These are phyloP conservation scores for Ophiostoma piceae DNA, from an alignment of 2,329 filamentous ascomycete genomes.

Conservation along the genomic window DNA sequence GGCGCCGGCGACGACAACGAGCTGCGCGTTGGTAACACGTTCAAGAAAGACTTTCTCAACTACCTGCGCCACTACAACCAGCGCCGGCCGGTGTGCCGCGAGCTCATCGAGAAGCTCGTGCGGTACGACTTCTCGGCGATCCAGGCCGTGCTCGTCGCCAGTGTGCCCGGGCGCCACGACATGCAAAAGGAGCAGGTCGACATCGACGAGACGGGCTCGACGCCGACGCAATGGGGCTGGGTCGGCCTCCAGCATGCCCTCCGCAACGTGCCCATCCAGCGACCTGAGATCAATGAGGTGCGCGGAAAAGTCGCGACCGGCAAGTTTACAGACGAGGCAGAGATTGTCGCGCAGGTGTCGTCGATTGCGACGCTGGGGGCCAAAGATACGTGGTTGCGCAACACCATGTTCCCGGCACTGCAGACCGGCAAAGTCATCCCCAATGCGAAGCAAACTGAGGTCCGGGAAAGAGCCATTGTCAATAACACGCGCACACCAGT, in stretches of 20 bases:
- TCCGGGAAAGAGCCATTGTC: background rate
- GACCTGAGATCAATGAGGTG: too few species aligned
- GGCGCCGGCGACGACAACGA: background rate
- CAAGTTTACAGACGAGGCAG: slow-evolving; percentile 33
- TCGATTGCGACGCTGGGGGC: slow-evolving; percentile 75
- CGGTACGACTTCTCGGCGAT: slow-evolving; percentile 66
- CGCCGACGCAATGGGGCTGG: slow-evolving; percentile 70
- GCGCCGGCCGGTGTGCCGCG: slow-evolving; percentile 47
- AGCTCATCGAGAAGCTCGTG: slow-evolving; percentile 53
- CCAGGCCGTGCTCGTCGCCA: slow-evolving; percentile 68
- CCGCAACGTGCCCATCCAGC: slow-evolving; percentile 43
- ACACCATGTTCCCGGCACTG: slow-evolving; percentile 54
- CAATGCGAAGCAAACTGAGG: slow-evolving; percentile 16
- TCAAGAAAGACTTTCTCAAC: slow-evolving; percentile 68
- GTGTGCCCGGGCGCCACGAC: slow-evolving; percentile 64
- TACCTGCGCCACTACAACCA: slow-evolving; percentile 68
- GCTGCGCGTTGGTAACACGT: slow-evolving; percentile 38
- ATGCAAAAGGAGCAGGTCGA: slow-evolving; percentile 31
- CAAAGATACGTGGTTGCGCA: slow-evolving; percentile 65
- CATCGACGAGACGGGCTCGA: slow-evolving; percentile 1
- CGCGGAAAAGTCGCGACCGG: background rate
- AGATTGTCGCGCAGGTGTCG: slow-evolving; percentile 63
- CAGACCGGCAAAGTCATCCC: slow-evolving; percentile 32
- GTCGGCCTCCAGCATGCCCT: slow-evolving; percentile 59
- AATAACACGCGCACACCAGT: background rate